Evolutionary conservation across 176 grass and related monocot species (phyloP).

Genomic region (Juncus inflexus): DNA sequence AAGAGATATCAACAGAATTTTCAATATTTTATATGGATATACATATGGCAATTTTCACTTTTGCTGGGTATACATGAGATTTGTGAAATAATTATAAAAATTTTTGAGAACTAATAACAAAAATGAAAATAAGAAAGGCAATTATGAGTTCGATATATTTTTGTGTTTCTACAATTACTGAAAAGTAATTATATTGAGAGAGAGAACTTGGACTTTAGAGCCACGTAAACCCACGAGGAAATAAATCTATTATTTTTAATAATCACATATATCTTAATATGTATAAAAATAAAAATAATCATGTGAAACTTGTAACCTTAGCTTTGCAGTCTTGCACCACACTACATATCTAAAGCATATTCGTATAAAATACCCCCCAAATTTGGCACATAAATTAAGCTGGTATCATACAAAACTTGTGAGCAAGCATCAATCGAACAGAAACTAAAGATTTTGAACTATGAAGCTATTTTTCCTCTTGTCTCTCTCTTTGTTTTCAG

Average conservation of each 20-base stretch:
- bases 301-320: not conserved
- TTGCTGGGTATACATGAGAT: no score
- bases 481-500: constrained; percentile 30
- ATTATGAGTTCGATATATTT: no score
- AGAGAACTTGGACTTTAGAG: not conserved
- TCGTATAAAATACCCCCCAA: constrained; percentile 6
- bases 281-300: not conserved
- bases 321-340: no score
- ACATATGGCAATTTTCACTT: no score
- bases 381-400: constrained; percentile 10
- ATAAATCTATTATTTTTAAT: not conserved
- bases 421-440: constrained; percentile 7
- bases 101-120: no score
- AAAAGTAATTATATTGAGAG: no score
- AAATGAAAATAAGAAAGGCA: no score
- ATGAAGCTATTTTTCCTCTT: constrained; percentile 47
- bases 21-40: no score
- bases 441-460: not conserved
- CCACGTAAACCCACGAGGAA: constrained; percentile 20
- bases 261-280: not conserved
- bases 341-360: constrained; percentile 10
- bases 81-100: no score
- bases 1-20: no score
- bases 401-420: not conserved
- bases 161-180: no score